Base-by-base conservation (phyloP, 352 stramenopile genomes). In the Pythium phragmiticola region DNA sequence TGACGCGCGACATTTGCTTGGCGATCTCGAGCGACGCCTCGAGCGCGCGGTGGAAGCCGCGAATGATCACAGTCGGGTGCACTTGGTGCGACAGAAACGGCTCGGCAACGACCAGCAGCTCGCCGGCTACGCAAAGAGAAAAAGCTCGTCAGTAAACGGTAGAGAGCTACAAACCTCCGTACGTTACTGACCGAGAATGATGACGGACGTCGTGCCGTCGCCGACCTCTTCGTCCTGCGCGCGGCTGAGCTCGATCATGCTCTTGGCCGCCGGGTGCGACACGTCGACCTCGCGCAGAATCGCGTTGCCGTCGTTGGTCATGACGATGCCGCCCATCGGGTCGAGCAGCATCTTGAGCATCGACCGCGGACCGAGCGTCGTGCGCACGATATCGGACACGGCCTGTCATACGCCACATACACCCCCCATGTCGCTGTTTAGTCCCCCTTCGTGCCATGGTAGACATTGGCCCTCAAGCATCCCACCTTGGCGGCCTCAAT, bases 331-430 rank as follows among this genome's bases (percentile, higher is more conserved):
- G 52, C 98, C 97, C 97, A 99, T 99, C 30, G 97, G 97, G 87
- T 99, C 97, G 65, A 99, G 77, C 16, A 99, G 84, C 98, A 99
- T 99, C 87, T 99, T 98, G 63, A 98, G 84, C 97, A 99, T 99
- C 48, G 95, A 99, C 54, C 96, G 88, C 46, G 98, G 98, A 36
- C 98, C 98, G 30, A 99, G 77, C 8, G 97, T 99, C 26, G 97
- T 99, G 70, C 97, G 92, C 69, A 99, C 98, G 73, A 99, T 99
- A 76, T 99, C 94, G 17, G 92, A 90, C 60, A 98, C 93, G n/a
- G 94, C 93, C 82, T 94, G 23, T 17, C 26, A 16, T 4, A 23
- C 34, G 36, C 41, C 26, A 46, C 5, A 9, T n/a, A 30, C 41
- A 52, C 37, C 6, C 28, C 6, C 7, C 23, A 16, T 30, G 26